phyloP scores from a whole-genome alignment of 1,284 basidiomycete genomes.

The Boletus semigastroideus region DNA sequence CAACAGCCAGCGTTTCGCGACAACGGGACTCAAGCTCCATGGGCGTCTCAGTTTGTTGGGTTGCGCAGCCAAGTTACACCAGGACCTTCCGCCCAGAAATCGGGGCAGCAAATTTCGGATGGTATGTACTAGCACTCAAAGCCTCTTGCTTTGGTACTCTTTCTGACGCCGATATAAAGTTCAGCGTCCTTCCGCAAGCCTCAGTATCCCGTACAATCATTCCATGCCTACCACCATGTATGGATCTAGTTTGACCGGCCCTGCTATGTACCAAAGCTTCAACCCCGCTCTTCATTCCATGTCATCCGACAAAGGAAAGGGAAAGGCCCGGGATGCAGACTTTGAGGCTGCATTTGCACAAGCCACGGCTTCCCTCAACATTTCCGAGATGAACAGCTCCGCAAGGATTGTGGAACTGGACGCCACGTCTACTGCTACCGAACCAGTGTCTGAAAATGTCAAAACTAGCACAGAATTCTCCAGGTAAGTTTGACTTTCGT shows the following conservation, averaged over 20 bases:
- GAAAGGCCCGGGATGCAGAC: constrained; percentile 71
- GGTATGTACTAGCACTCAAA: constrained; percentile 18
- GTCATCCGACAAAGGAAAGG: constrained; percentile 58
- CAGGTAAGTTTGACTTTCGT: constrained; percentile 37
- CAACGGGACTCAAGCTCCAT: constrained; percentile 34
- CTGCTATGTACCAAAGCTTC: constrained; percentile 34
- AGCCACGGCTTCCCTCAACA: constrained; percentile 47
- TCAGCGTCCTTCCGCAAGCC: constrained; percentile 19
- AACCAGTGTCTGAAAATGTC: constrained; percentile 32
- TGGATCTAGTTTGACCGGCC: constrained; percentile 29
- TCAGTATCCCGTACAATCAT: constrained; percentile 26
- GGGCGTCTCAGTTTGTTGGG: constrained; percentile 52
- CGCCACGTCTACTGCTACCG: constrained; percentile 40
- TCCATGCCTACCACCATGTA: constrained; percentile 30
- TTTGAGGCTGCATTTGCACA: constrained; percentile 78
- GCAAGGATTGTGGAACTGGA: constrained; percentile 56
- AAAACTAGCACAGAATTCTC: constrained; percentile 42
- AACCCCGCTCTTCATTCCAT: constrained; percentile 15
- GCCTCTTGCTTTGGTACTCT: background rate
- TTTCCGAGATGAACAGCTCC: constrained; percentile 44
- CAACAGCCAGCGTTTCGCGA: constrained; percentile 37
- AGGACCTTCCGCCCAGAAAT: constrained; percentile 31
- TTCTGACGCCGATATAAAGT: constrained; percentile 17
- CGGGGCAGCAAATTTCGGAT: constrained; percentile 21
- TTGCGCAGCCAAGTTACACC: constrained; percentile 5